These are phyloP conservation scores for Penicillium manginii DNA, from an alignment of 495 filamentous ascomycete genomes.

Conservation along the genomic window DNA sequence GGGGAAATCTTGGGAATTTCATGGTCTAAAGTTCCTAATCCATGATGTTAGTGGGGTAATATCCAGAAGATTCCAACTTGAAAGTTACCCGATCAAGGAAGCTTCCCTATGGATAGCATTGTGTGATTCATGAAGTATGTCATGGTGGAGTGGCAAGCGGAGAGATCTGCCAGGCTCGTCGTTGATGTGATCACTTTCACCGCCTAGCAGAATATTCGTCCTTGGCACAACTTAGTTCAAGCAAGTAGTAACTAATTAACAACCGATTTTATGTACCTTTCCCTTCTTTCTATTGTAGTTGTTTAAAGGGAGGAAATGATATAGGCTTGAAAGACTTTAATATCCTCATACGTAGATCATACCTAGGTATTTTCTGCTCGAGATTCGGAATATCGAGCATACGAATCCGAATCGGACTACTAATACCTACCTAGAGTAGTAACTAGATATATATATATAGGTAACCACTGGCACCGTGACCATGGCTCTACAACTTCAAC, in stretches of 20 bases:
- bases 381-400: too few relatives aligned
- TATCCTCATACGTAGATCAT: too few relatives aligned
- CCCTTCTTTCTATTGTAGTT: too few relatives aligned
- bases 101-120: slow-evolving; percentile 1
- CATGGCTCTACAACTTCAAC: too few relatives aligned
- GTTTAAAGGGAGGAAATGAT: too few relatives aligned
- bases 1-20: background rate
- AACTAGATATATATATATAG: too few relatives aligned
- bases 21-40: slow-evolving; percentile 7
- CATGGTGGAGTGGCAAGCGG: slow-evolving; percentile 15
- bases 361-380: too few relatives aligned
- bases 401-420: too few relatives aligned
- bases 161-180: background rate
- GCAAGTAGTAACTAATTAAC: background rate
- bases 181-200: background rate
- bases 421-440: too few relatives aligned
- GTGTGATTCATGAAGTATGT: slow-evolving; percentile 8
- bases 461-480: too few relatives aligned
- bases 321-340: too few relatives aligned
- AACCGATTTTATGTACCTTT: too few relatives aligned
- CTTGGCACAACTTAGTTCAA: background rate
- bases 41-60: slow-evolving; percentile 20
- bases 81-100: slow-evolving; percentile 12
- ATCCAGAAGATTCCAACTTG: slow-evolving; percentile 11
- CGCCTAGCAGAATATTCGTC: background rate